These are phyloP conservation scores for Ascochyta clinopodiicola DNA, from an alignment of 2,329 filamentous ascomycete species.

Conservation along the genomic window DNA sequence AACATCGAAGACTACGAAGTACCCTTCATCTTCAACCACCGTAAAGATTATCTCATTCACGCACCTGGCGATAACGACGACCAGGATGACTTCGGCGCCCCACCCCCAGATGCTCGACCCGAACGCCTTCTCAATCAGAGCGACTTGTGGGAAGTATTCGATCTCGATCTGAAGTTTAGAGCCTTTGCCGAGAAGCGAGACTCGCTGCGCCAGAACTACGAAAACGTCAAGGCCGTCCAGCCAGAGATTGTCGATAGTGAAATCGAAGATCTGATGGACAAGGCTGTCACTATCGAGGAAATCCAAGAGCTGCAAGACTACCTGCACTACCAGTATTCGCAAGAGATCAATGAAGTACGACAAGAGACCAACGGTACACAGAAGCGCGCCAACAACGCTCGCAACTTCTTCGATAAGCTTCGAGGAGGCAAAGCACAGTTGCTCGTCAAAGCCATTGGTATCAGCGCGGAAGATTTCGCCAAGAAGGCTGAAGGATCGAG, in stretches of 20 bases:
- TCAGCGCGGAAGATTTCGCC: constrained; percentile 86
- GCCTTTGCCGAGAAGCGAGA: constrained; percentile 92
- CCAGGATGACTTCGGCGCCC: constrained; percentile 69
- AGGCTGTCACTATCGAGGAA: constrained; percentile 88
- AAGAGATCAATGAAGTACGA: constrained; percentile 81
- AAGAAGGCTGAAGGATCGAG: constrained; percentile 82
- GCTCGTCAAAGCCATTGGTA: constrained; percentile 87
- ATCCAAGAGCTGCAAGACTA: constrained; percentile 97
- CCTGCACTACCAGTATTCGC: constrained; percentile 89
- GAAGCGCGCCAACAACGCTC: constrained; percentile 81
- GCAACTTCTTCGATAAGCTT: constrained; percentile 81
- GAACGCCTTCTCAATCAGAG: constrained; percentile 91
- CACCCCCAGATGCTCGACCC: constrained; percentile 74
- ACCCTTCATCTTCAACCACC: constrained; percentile 96
- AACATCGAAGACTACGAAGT: constrained; percentile 94
- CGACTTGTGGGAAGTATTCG: constrained; percentile 93
- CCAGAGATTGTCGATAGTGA: constrained; percentile 72
- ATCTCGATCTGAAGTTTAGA: constrained; percentile 93
- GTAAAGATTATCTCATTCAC: constrained; percentile 96
- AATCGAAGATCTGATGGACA: constrained; percentile 81
- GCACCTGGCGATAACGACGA: constrained; percentile 69
- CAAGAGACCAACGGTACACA: constrained; percentile 71
- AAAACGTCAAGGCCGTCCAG: constrained; percentile 68
- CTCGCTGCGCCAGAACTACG: constrained; percentile 78
- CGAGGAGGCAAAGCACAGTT: constrained; percentile 79